These are phyloP conservation scores for Ustilago curta DNA, from an alignment of 1,284 basidiomycete species.

Conservation along the genomic window DNA sequence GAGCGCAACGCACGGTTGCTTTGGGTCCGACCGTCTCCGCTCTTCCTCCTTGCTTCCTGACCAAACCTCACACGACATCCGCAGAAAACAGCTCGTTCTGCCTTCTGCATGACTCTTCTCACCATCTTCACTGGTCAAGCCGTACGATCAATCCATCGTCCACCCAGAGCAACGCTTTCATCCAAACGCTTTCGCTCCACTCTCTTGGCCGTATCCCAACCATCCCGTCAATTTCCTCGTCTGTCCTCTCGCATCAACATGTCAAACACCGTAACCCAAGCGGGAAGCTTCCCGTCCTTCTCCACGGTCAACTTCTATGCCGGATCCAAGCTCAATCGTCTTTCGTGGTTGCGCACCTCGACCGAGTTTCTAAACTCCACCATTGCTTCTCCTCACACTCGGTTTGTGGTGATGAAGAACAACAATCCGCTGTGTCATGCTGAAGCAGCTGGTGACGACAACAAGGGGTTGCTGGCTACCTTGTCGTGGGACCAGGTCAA, in stretches of 20 bases:
- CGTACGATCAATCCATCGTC: conserved; percentile 31
- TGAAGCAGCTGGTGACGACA: conserved; percentile 8
- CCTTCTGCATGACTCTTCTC: conserved; percentile 19
- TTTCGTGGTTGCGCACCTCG: conserved; percentile 67
- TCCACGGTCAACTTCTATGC: conserved; percentile 64
- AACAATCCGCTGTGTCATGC: conserved; percentile 66
- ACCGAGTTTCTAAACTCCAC: conserved; percentile 67
- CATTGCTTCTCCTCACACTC: conserved; percentile 57
- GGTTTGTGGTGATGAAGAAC: conserved; percentile 66
- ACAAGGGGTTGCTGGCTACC: conserved; percentile 53
- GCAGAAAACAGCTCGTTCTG: neutral
- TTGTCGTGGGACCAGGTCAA: conserved; percentile 67
- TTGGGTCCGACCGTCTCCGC: too few species aligned
- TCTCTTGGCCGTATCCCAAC: neutral
- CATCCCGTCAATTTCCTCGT: neutral
- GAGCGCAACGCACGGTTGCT: too few species aligned
- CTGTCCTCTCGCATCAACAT: conserved; percentile 5
- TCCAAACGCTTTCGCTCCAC: neutral
- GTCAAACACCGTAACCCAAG: conserved; percentile 3
- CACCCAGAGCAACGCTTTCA: neutral
- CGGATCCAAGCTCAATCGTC: conserved; percentile 61
- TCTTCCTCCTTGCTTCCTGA: neutral
- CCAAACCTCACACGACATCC: conserved; percentile 13
- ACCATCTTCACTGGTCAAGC: conserved; percentile 1
- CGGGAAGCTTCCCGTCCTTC: conserved; percentile 37